These are phyloP conservation scores for Stemphylium lycopersici DNA, from an alignment of 2,329 filamentous ascomycete genomes.

Conservation along the genomic window DNA sequence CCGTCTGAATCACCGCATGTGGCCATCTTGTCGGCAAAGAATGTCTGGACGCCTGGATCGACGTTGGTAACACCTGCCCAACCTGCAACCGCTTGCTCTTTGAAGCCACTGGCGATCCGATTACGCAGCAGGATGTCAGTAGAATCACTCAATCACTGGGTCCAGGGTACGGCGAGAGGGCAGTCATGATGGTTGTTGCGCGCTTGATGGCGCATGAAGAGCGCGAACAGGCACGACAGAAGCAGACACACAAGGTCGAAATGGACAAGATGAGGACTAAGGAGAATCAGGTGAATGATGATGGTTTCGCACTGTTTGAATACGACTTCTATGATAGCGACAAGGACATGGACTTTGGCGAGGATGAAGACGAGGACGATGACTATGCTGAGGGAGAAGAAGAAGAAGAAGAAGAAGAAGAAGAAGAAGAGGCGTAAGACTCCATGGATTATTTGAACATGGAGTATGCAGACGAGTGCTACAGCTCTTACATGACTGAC, in stretches of 20 bases:
- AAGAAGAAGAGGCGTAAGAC: background rate
- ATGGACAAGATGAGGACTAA: slow-evolving; percentile 5
- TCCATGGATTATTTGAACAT: background rate
- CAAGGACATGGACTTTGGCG: slow-evolving; percentile 15
- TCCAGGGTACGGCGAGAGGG: too few species aligned
- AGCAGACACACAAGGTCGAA: background rate
- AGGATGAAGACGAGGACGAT: background rate
- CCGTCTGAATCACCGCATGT: slow-evolving; percentile 24
- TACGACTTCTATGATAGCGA: slow-evolving; percentile 14
- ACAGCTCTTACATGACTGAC: background rate
- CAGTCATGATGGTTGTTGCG: too few species aligned
- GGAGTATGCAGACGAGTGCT: background rate
- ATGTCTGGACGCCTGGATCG: slow-evolving; percentile 28
- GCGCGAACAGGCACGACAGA: too few species aligned
- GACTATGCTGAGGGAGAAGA: background rate
- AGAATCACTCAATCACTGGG: background rate
- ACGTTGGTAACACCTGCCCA: slow-evolving; percentile 25
- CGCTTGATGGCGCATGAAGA: too few species aligned
- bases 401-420: background rate
- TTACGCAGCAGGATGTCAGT: slow-evolving; percentile 19
- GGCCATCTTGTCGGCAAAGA: slow-evolving; percentile 25
- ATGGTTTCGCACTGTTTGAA: background rate
- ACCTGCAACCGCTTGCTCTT: slow-evolving; percentile 27
- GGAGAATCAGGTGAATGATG: background rate
- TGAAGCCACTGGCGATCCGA: slow-evolving; percentile 1